Evolutionary conservation across 306 rosid species (phyloP).

Genomic region (Vigna angularis): DNA sequence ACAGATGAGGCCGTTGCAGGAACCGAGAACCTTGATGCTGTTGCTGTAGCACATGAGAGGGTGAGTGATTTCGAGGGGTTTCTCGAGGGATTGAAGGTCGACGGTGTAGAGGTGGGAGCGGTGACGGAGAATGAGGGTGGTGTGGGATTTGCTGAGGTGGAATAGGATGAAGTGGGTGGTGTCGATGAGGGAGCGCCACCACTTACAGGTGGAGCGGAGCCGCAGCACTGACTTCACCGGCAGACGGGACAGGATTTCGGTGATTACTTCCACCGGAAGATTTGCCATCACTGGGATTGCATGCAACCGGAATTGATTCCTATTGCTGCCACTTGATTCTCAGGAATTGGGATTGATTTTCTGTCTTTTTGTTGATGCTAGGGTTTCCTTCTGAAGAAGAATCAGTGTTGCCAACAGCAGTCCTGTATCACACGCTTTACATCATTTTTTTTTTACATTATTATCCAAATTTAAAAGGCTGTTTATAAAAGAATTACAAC

Average conservation of each 20-base stretch:
- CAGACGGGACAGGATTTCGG: constrained; percentile 55
- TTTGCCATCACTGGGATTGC: constrained; percentile 42
- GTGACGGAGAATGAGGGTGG: constrained; percentile 55
- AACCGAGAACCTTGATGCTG: constrained; percentile 60
- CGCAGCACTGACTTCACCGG: constrained; percentile 57
- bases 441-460: too few species aligned
- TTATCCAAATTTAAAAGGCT: too few species aligned
- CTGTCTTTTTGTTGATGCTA: neutral
- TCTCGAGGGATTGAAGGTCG: neutral
- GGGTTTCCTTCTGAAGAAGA: constrained; percentile 27
- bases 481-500: too few species aligned
- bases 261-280: constrained; percentile 69
- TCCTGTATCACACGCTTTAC: neutral
- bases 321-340: neutral
- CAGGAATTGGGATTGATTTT: neutral
- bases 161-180: constrained; percentile 48
- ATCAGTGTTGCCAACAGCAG: neutral
- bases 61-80: constrained; percentile 60
- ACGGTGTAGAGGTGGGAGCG: constrained; percentile 53
- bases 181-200: constrained; percentile 68
- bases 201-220: constrained; percentile 53
- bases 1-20: constrained; percentile 71
- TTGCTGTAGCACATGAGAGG: constrained; percentile 82
- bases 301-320: neutral
- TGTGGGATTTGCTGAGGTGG: constrained; percentile 54